Percentiles rank a stretch among this genome's conserved stretches.
phyloP scores from a whole-genome alignment of 2,329 filamentous ascomycete genomes.

The Pseudopyricularia javanii region DNA sequence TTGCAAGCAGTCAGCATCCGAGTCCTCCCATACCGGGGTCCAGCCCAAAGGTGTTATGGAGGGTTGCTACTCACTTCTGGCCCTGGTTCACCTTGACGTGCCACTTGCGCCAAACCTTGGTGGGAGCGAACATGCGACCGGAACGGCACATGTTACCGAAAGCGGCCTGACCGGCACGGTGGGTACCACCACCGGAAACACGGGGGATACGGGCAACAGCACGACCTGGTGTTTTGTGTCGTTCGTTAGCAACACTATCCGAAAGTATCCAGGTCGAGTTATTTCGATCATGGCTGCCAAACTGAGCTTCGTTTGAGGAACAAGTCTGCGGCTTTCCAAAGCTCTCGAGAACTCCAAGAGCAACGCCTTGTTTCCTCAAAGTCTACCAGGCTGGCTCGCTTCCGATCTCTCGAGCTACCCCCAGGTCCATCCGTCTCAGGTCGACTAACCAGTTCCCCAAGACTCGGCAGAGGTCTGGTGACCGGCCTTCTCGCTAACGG shows the following conservation, averaged over 20 bases:
- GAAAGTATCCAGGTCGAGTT: background rate
- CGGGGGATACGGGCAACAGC: conserved; percentile 99
- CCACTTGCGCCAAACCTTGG: conserved; percentile 99
- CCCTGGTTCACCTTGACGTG: conserved; percentile 99
- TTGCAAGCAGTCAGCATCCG: no score
- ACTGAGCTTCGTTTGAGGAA: background rate
- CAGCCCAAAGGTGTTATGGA: no score
- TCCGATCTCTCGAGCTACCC: background rate
- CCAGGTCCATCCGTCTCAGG: background rate
- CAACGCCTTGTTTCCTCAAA: background rate
- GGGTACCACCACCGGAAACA: conserved; percentile 99
- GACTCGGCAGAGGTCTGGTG: conserved; percentile 99
- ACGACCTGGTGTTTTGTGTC: conserved; percentile 58
- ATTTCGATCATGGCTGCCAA: background rate
- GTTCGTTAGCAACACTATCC: background rate
- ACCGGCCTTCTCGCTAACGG: conserved; percentile 99
- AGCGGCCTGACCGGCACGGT: conserved; percentile 98
- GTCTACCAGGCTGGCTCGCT: background rate
- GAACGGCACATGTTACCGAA: conserved; percentile 99
- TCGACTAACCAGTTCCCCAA: conserved; percentile 89
- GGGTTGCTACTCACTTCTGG: conserved; percentile 69
- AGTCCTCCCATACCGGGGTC: background rate
- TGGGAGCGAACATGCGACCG: conserved; percentile 99
- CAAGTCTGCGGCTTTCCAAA: conserved; percentile 1
- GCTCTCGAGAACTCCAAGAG: background rate